Evolutionary conservation across 371 early-diverging fungal species (phyloP), one percentile per base, ranked within the genome.

Genomic region (Mortierella sp.): DNA sequence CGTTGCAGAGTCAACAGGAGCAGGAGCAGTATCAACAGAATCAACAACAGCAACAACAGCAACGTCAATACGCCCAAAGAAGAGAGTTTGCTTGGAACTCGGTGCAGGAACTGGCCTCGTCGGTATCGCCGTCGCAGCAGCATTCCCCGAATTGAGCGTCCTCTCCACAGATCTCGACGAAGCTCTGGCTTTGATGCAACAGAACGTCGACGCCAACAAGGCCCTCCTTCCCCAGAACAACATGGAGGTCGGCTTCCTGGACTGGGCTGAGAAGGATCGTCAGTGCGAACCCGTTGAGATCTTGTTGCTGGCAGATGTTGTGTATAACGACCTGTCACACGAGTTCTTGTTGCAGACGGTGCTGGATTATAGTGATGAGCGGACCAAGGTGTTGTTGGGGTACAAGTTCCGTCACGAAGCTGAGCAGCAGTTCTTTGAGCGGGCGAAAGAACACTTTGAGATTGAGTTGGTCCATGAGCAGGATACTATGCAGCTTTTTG

Each of bases 51-150:
- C 29, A 43, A 0, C 70, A 43, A 2, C 70, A n/a, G 56, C 58
- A 44, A 38, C 70, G 6, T 74, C 79, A 68, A 76, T 73, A 76
- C 79, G 70, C 55, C 43, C 38, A 75, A 75, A 16, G 7, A 43
- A 77, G 58, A 56, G 86, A 51, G 82, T 85, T 16, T 87, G 87
- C n/a, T 51, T 87, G 4, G 87, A 87, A 27, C 83, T 87, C 46
- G 87, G 87, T 27, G 87, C 87, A 73, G 87, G 87, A 71, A 87
- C 87, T 32, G 87, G 87, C 68, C 51, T 87, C 16, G 87, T 87
- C 51, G 87, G 87, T 3, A 87, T 87, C 71, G 83, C 87, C 0
- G 80, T 82, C 16, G 87, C 87, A 14, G 83, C 74, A 6, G 83
- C 83, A 14, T 87, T 80, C 71, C 87, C 87, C 12, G 87, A 87